Evolutionary conservation across 1,284 basidiomycete species (phyloP).

Genomic region (Ganoderma resinaceum): DNA sequence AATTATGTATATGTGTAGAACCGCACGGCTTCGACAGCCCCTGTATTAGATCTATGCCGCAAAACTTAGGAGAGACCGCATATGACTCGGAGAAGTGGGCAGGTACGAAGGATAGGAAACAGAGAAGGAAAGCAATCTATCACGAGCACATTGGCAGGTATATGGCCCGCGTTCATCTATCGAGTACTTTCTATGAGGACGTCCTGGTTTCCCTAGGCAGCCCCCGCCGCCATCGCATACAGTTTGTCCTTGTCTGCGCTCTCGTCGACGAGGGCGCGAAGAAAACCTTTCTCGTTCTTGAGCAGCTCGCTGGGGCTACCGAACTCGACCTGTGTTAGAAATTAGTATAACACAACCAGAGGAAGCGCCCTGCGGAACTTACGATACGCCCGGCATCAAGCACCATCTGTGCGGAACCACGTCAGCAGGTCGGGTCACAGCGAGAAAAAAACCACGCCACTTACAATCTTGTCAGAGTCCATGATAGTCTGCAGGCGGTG

Average conservation of each 20-base stretch:
- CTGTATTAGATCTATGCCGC: background rate
- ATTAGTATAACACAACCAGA: background rate
- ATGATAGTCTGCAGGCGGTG: slow-evolving; percentile 77
- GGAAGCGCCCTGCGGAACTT: slow-evolving; percentile 11
- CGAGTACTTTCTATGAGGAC: too few relatives aligned
- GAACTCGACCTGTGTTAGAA: slow-evolving; percentile 55
- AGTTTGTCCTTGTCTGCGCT: slow-evolving; percentile 59
- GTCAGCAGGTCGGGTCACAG: slow-evolving; percentile 6
- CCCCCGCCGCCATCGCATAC: slow-evolving; percentile 48
- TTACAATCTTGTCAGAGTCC: slow-evolving; percentile 55
- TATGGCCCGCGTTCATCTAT: background rate
- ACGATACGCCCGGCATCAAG: slow-evolving; percentile 47
- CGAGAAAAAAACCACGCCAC: slow-evolving; percentile 34
- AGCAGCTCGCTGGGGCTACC: slow-evolving; percentile 69
- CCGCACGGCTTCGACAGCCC: background rate
- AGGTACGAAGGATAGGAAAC: background rate
- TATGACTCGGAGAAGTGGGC: background rate
- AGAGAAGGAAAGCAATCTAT: background rate
- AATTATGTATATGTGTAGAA: background rate
- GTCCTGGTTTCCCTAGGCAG: too few relatives aligned
- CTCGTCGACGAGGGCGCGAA: slow-evolving; percentile 65
- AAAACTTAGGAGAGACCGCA: background rate
- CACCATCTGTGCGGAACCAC: slow-evolving; percentile 41
- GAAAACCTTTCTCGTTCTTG: slow-evolving; percentile 53
- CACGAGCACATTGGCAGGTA: background rate